Conservation (phyloP, 371 early-diverging fungal genomes). For the Quaeritorhiza haematococci region DNA sequence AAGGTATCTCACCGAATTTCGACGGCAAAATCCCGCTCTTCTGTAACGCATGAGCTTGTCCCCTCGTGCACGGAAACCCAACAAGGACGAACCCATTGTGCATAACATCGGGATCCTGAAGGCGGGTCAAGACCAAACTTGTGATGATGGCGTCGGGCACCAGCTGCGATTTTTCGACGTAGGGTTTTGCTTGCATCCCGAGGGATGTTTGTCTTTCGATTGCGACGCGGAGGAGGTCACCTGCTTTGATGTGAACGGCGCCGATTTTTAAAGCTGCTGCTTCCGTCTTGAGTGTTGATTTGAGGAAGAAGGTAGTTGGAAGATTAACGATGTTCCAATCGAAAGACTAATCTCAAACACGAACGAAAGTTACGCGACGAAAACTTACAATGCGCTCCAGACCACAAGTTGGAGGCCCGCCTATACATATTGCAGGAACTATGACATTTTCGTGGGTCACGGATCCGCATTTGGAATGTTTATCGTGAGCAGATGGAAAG, state of each 20-base stretch:
- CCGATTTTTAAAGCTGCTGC: slow-evolving; percentile 19
- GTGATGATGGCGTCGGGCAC: slow-evolving; percentile 42
- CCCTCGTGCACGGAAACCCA: slow-evolving; percentile 42
- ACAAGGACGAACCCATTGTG: slow-evolving; percentile 35
- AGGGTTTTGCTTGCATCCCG: slow-evolving; percentile 40
- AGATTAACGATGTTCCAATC: background rate
- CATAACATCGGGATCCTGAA: slow-evolving; percentile 34
- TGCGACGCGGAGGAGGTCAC: slow-evolving; percentile 27
- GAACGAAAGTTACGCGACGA: too few species aligned
- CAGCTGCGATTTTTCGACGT: slow-evolving; percentile 31
- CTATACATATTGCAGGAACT: background rate
- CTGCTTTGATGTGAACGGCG: slow-evolving; percentile 33
- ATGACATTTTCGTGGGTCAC: background rate
- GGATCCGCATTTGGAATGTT: background rate
- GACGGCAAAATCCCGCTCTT: slow-evolving; percentile 26
- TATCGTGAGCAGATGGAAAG: too few species aligned
- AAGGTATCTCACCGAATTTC: slow-evolving; percentile 24
- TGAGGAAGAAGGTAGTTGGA: background rate
- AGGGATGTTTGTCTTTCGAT: slow-evolving; percentile 34
- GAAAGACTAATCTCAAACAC: background rate
- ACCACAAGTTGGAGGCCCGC: slow-evolving; percentile 34
- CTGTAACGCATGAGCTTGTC: slow-evolving; percentile 35
- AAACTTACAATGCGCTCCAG: slow-evolving; percentile 19
- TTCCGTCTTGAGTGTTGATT: too few species aligned
- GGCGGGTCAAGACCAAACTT: slow-evolving; percentile 28